Percentiles rank a stretch among this genome's conserved stretches.
Conservation (phyloP, 2,329 filamentous ascomycete genomes). For the Piedraia hortae region DNA sequence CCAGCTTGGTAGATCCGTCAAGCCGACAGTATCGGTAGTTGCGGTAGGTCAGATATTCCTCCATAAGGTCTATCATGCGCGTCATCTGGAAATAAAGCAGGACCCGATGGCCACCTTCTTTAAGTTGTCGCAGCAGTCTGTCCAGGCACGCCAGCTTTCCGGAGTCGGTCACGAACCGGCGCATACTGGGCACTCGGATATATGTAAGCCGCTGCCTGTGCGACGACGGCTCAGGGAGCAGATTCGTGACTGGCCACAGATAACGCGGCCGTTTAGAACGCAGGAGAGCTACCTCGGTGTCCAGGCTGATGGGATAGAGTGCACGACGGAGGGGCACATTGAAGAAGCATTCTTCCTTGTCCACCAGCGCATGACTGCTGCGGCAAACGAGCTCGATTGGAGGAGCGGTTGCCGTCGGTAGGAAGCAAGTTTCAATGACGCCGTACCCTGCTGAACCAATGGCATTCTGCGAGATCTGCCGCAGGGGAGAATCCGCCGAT, state of each 20-base stretch:
- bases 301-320: slow-evolving; percentile 36
- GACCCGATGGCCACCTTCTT: slow-evolving; percentile 77
- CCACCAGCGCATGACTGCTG: slow-evolving; percentile 31
- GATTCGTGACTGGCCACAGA: slow-evolving; percentile 31
- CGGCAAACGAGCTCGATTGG: slow-evolving; percentile 59
- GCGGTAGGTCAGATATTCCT: slow-evolving; percentile 93
- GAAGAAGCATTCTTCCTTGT: slow-evolving; percentile 53
- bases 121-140: slow-evolving; percentile 61
- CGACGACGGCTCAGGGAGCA: slow-evolving; percentile 54
- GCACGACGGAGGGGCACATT: slow-evolving; percentile 46
- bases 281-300: slow-evolving; percentile 48
- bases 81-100: slow-evolving; percentile 99
- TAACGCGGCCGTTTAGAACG: slow-evolving; percentile 39
- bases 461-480: slow-evolving; percentile 44
- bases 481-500: slow-evolving; percentile 27
- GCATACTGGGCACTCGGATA: slow-evolving; percentile 86
- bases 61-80: slow-evolving; percentile 97
- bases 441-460: slow-evolving; percentile 46
- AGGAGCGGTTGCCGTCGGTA: slow-evolving; percentile 56
- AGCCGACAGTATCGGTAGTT: slow-evolving; percentile 97
- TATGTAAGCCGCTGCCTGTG: slow-evolving; percentile 67
- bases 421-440: slow-evolving; percentile 53
- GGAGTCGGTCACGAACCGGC: slow-evolving; percentile 86
- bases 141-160: slow-evolving; percentile 88
- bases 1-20: slow-evolving; percentile 88